Conservation (phyloP, 495 filamentous ascomycete species). For the Xeromyces bisporus region DNA sequence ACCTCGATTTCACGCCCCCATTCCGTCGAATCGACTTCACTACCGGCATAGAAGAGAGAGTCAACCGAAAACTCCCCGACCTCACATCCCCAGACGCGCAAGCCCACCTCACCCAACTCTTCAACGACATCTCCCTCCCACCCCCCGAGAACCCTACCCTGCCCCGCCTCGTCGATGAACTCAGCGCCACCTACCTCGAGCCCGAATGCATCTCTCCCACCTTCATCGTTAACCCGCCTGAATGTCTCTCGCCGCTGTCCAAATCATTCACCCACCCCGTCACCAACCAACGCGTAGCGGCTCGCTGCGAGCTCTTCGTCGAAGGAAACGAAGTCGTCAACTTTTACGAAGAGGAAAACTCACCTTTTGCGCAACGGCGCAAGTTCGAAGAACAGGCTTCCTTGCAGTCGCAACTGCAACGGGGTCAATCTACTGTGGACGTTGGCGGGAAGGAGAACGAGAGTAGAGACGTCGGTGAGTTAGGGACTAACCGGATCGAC, state of each 20-base stretch:
- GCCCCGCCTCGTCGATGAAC: conserved; percentile 68
- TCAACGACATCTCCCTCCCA: conserved; percentile 34
- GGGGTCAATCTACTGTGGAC: too few relatives aligned
- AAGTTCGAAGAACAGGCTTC: conserved; percentile 60
- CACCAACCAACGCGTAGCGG: conserved; percentile 53
- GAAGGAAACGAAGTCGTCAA: conserved; percentile 68
- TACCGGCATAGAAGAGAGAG: conserved; percentile 49
- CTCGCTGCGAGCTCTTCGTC: conserved; percentile 81
- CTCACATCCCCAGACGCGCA: conserved; percentile 39
- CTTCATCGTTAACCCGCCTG: conserved; percentile 83
- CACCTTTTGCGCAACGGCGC: conserved; percentile 65
- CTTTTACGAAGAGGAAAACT: conserved; percentile 96
- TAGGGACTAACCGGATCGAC: conserved; percentile 40
- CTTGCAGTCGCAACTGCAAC: too few relatives aligned
- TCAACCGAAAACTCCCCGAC: conserved; percentile 50
- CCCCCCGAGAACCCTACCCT: conserved; percentile 42
- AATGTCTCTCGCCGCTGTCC: conserved; percentile 77
- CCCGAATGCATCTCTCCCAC: conserved; percentile 51
- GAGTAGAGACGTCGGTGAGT: conserved; percentile 17
- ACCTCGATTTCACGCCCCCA: conserved; percentile 40
- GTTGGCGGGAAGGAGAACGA: conserved; percentile 24
- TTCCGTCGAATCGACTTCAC: conserved; percentile 67
- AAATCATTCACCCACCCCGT: conserved; percentile 55
- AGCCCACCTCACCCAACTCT: conserved; percentile 36
- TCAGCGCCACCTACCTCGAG: conserved; percentile 64